Percentiles rank a stretch among this genome's conserved stretches.
phyloP scores from a whole-genome alignment of 768 basidiomycete genomes.

The Kockovaella imperatae region DNA sequence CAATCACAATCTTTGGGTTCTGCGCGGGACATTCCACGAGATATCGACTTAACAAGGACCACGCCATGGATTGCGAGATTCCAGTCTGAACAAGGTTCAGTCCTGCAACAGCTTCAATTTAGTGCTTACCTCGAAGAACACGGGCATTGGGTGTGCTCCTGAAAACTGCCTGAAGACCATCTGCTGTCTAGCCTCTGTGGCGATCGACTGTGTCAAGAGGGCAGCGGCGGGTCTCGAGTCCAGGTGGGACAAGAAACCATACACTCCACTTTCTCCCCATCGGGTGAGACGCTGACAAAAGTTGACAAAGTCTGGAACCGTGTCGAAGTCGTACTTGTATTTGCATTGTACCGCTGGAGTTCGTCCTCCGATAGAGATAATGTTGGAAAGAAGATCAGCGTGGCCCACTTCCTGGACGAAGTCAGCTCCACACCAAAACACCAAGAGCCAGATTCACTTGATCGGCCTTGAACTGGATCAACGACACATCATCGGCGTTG shows the following conservation, averaged over 20 bases:
- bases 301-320: conserved; percentile 56
- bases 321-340: conserved; percentile 53
- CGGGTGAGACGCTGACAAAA: conserved; percentile 53
- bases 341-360: conserved; percentile 48
- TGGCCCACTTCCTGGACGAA: conserved; percentile 57
- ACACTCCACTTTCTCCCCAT: conserved; percentile 56
- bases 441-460: conserved; percentile 9
- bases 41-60: conserved; percentile 56
- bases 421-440: not conserved
- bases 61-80: conserved; percentile 58
- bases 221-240: conserved; percentile 54
- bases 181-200: conserved; percentile 60
- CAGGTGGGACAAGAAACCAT: conserved; percentile 61
- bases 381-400: conserved; percentile 52
- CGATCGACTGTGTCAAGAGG: conserved; percentile 54
- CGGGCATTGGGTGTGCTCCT: conserved; percentile 55
- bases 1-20: conserved; percentile 49
- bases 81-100: conserved; percentile 36
- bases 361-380: conserved; percentile 48
- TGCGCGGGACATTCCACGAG: conserved; percentile 52
- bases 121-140: conserved; percentile 49
- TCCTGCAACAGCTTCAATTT: not conserved
- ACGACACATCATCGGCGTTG: conserved; percentile 51
- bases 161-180: conserved; percentile 60
- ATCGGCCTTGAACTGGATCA: conserved; percentile 57